These are phyloP conservation scores for Phalaenopsis aphrodite DNA, from an alignment of 106 monocot genomes.

Conservation along the genomic window DNA sequence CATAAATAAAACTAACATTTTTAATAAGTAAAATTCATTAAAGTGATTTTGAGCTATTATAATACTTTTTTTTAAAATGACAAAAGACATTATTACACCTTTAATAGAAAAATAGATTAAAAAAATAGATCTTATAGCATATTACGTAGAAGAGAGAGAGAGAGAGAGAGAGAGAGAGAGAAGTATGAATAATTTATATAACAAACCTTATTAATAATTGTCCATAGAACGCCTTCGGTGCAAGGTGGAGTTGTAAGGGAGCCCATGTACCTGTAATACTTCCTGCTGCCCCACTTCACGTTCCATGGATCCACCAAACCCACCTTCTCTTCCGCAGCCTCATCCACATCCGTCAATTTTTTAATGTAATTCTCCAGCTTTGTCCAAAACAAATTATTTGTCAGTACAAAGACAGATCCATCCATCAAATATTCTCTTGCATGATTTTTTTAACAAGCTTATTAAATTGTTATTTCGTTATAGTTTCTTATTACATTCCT, in stretches of 20 bases:
- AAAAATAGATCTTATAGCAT: no score
- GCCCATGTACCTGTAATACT: constrained; percentile 83
- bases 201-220: constrained; percentile 31
- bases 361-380: constrained; percentile 45
- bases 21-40: no score
- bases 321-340: constrained; percentile 31
- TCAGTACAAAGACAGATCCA: neutral
- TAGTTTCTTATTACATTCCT: neutral
- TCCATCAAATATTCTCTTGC: neutral
- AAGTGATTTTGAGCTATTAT: no score
- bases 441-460: neutral
- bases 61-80: no score
- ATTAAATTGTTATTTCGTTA: neutral
- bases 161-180: neutral
- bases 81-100: no score
- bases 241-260: constrained; percentile 88
- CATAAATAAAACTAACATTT: no score
- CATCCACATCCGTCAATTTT: constrained; percentile 11
- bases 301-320: constrained; percentile 40
- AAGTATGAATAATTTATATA: neutral
- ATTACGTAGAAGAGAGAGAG: no score
- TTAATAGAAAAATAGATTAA: no score
- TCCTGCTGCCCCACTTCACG: constrained; percentile 31
- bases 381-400: neutral
- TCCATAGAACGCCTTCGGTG: constrained; percentile 76